Base-by-base conservation (phyloP, 1,139 yeast species). In the Wickerhamiella pararugosa region DNA sequence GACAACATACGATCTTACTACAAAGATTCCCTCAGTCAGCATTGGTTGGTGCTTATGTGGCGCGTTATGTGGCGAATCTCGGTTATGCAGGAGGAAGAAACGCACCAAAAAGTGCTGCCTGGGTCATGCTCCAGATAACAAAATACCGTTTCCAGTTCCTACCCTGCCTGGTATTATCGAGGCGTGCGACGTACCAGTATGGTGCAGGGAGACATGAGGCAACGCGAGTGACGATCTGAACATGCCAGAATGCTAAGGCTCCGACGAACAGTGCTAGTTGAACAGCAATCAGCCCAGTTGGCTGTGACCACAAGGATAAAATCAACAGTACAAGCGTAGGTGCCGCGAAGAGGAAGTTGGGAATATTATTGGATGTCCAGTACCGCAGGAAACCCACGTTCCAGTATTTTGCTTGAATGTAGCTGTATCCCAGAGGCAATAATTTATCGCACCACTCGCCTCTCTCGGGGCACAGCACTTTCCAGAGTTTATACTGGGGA, bases 341-440 rank as follows among this genome's bases (percentile, higher is more conserved):
- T 1, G 70, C 48, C 0, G 84, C 92, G 52, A 90, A 66, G n/a
- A 77, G 32, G 54, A 90, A 87, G 57, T 87, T 82, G 7, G 96
- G 95, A 9, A 83, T 60, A 54, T 90, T 87, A 53, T 75, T 76
- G 0, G 67, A 50, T 0, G 92, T 78, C 92, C 95, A 90, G 59
- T 90, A 90, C 38, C 63, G 66, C 41, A 90, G 60, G 44, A 87
- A 75, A 0, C 98, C 98, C 38, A 68, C 70, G 51, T 75, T 71
- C 98, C 98, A 90, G 59, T 90, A 87, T 49, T 76, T 69, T 2
- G 62, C 47, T 59, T 90, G 98, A 6, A 93, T 82, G 57, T 69
- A 83, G n/a, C 72, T 61, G 53, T 79, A 78, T 32, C 90, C 65
- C 30, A 81, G 70, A 3, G 86, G 84, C 0, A 79, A 38, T 8